A percentile compares a stretch with the other conserved stretches of the same genome.
These are phyloP conservation scores for Cladosporium oxysporum DNA, from an alignment of 2,329 filamentous ascomycete genomes.

Conservation along the genomic window DNA sequence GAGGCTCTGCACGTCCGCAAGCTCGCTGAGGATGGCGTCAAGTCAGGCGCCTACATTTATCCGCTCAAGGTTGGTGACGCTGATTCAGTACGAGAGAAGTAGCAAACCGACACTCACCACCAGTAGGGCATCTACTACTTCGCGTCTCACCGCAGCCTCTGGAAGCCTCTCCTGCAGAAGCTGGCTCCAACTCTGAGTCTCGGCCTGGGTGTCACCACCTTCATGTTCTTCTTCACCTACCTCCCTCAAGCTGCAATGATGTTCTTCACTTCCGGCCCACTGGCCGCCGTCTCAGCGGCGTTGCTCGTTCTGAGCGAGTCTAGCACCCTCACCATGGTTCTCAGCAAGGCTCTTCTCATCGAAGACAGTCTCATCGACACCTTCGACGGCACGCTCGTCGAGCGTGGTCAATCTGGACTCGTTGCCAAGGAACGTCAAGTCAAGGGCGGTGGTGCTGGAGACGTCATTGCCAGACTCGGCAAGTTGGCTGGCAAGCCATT, in stretches of 20 bases:
- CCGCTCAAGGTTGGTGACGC: slow-evolving; percentile 64
- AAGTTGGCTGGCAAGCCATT: slow-evolving; percentile 59
- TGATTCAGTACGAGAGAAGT: no score
- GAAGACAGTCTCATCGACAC: slow-evolving; percentile 83
- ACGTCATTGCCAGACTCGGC: slow-evolving; percentile 58
- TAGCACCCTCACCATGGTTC: slow-evolving; percentile 52
- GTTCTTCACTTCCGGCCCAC: slow-evolving; percentile 79
- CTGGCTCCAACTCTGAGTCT: slow-evolving; percentile 66
- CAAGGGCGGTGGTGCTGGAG: slow-evolving; percentile 52
- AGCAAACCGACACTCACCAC: not conserved
- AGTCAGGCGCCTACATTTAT: slow-evolving; percentile 80
- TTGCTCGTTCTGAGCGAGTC: slow-evolving; percentile 61
- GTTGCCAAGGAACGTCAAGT: slow-evolving; percentile 76
- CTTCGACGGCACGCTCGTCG: slow-evolving; percentile 72
- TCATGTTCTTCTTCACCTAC: slow-evolving; percentile 76
- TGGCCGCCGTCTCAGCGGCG: slow-evolving; percentile 72
- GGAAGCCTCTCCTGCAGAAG: slow-evolving; percentile 60
- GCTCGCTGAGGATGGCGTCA: slow-evolving; percentile 68
- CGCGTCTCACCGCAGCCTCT: slow-evolving; percentile 57
- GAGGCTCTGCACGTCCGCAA: slow-evolving; percentile 68
- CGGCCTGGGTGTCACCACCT: slow-evolving; percentile 67
- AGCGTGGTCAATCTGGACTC: slow-evolving; percentile 58
- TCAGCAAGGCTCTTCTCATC: slow-evolving; percentile 72
- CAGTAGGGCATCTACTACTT: slow-evolving; percentile 62
- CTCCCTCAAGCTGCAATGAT: slow-evolving; percentile 80